Conservation (phyloP, 129 eudicot genomes). For the Flaveria brownii region DNA sequence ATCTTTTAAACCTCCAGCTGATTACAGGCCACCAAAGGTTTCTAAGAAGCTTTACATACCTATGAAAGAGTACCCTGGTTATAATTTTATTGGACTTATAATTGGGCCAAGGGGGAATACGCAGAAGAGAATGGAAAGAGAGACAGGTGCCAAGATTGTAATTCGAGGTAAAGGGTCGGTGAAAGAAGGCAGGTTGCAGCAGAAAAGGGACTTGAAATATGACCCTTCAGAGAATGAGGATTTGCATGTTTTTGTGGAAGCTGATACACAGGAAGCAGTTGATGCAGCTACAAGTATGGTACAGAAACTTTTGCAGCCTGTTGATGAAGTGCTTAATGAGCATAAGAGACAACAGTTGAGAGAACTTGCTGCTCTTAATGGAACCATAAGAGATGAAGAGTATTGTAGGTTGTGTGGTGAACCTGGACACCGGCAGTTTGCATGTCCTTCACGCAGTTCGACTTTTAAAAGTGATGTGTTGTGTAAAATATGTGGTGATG, state of each 20-base stretch:
- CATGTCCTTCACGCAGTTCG: conserved; percentile 63
- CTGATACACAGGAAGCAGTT: conserved; percentile 79
- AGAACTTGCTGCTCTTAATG: conserved; percentile 92
- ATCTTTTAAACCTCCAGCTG: conserved; percentile 80
- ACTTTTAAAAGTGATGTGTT: conserved; percentile 88
- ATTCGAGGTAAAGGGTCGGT: conserved; percentile 83
- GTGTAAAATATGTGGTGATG: conserved; percentile 90
- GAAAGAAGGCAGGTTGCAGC: conserved; percentile 81
- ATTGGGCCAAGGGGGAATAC: conserved; percentile 94
- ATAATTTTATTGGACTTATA: conserved; percentile 79
- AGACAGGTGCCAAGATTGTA: conserved; percentile 88
- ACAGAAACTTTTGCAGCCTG: conserved; percentile 83
- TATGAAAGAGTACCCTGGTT: conserved; percentile 80
- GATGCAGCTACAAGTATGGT: conserved; percentile 92
- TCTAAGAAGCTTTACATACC: conserved; percentile 87
- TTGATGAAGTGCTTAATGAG: conserved; percentile 82
- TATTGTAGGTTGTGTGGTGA: conserved; percentile 83
- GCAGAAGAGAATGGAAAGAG: conserved; percentile 85
- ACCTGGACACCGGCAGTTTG: conserved; percentile 79
- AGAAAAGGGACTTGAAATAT: conserved; percentile 66
- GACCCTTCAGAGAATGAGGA: conserved; percentile 83
- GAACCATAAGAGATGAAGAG: conserved; percentile 87
- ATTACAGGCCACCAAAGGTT: conserved; percentile 79
- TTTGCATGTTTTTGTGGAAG: conserved; percentile 85
- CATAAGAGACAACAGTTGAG: conserved; percentile 89